Percentiles rank a stretch among this genome's conserved stretches.
Conservation (phyloP, 2,329 filamentous ascomycete species). For the Hypoxylon sp. region DNA sequence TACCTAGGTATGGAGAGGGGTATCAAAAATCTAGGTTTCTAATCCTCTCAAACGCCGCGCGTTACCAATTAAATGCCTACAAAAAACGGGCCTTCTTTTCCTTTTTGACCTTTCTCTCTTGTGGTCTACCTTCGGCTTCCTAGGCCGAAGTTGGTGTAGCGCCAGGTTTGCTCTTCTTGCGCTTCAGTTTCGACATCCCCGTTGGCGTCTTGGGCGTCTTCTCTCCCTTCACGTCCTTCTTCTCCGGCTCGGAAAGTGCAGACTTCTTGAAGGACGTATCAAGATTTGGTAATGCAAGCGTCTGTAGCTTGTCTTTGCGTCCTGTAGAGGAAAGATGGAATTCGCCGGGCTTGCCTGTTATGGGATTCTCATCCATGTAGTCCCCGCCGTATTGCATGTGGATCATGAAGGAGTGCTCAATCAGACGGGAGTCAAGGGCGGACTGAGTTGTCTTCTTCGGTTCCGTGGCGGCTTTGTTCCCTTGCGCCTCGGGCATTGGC, state of each 20-base stretch:
- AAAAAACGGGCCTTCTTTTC: slow-evolving; percentile 16
- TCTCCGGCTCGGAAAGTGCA: slow-evolving; percentile 43
- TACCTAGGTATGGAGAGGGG: slow-evolving; percentile 43
- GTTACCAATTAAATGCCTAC: slow-evolving; percentile 16
- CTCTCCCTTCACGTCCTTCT: slow-evolving; percentile 50
- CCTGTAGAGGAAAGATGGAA: slow-evolving; percentile 75
- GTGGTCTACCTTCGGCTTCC: slow-evolving; percentile 18
- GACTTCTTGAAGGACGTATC: slow-evolving; percentile 48
- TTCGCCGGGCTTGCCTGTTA: slow-evolving; percentile 74
- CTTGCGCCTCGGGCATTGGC: slow-evolving; percentile 57
- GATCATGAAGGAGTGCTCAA: slow-evolving; percentile 70
- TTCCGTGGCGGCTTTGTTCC: slow-evolving; percentile 46
- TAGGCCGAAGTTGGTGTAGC: slow-evolving; percentile 47
- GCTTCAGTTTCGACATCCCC: slow-evolving; percentile 52
- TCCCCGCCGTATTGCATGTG: slow-evolving; percentile 72
- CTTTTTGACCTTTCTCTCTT: slow-evolving; percentile 3
- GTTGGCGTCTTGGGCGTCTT: slow-evolving; percentile 55
- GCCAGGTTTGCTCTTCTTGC: slow-evolving; percentile 55
- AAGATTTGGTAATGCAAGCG: slow-evolving; percentile 44
- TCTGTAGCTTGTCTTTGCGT: slow-evolving; percentile 59
- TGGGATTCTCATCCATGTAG: slow-evolving; percentile 77
- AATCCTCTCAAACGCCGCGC: slow-evolving; percentile 31
- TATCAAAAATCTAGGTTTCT: slow-evolving; percentile 45
- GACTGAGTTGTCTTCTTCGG: slow-evolving; percentile 55
- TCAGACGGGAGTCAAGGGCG: slow-evolving; percentile 60